Evolutionary conservation across 2,329 filamentous ascomycete genomes (phyloP).

Genomic region (Calonectria pseudoreteaudii): DNA sequence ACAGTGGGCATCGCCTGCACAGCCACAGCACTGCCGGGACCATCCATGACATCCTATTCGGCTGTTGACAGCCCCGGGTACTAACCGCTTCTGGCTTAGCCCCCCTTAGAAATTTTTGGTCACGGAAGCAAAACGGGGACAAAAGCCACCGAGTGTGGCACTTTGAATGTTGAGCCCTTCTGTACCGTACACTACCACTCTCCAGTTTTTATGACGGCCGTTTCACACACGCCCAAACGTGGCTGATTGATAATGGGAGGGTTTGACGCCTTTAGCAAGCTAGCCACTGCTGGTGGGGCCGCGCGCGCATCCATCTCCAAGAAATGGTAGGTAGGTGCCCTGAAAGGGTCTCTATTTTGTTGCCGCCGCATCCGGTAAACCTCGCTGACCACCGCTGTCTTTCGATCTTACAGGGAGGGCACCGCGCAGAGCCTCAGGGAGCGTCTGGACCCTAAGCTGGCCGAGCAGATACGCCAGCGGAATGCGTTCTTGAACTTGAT

Average conservation of each 20-base stretch:
- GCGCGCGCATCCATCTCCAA: constrained; percentile 18
- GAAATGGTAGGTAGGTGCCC: constrained; percentile 21
- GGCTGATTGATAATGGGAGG: constrained; percentile 9
- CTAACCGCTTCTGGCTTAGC: neutral
- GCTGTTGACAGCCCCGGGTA: neutral
- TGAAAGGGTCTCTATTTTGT: neutral
- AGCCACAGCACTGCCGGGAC: neutral
- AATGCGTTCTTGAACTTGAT: constrained; percentile 35
- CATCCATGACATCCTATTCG: neutral
- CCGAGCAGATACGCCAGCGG: constrained; percentile 32
- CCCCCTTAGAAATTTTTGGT: neutral
- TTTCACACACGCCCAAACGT: neutral
- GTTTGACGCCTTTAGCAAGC: constrained; percentile 18
- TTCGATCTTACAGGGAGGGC: constrained; percentile 18
- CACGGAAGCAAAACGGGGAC: neutral
- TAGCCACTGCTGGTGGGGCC: constrained; percentile 15
- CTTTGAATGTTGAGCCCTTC: neutral
- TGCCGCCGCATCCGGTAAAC: neutral
- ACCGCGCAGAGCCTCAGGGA: constrained; percentile 19
- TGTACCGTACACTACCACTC: neutral
- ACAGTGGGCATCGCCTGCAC: neutral
- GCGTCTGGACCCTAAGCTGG: constrained; percentile 16
- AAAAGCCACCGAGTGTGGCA: neutral
- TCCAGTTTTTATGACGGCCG: neutral
- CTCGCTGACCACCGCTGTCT: neutral